Conservation (phyloP, 768 basidiomycete species). For the Boletus bicolor region DNA sequence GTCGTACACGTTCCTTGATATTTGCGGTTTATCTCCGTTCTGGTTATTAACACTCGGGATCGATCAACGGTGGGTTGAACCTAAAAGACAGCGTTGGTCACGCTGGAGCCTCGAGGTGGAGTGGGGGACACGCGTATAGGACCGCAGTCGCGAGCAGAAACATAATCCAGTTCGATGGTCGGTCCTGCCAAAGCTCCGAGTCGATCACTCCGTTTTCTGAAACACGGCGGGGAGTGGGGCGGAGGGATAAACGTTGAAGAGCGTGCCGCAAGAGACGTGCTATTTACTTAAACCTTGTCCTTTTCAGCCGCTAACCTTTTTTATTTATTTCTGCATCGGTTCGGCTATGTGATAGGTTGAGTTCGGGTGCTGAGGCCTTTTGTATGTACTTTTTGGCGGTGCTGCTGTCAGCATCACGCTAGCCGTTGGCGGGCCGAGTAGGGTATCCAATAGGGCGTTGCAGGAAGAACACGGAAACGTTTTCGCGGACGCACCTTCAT, state of each 20-base stretch:
- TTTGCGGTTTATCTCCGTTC: slow-evolving; percentile 4
- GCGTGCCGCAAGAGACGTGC: neutral
- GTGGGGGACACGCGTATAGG: too few relatives aligned
- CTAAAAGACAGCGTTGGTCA: slow-evolving; percentile 1
- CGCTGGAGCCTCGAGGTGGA: slow-evolving; percentile 3
- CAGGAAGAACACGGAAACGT: neutral
- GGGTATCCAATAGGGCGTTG: neutral
- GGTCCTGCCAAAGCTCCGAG: slow-evolving; percentile 2
- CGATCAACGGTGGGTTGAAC: neutral
- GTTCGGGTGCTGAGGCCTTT: neutral
- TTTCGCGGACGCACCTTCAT: neutral
- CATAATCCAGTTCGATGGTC: neutral
- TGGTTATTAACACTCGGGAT: neutral
- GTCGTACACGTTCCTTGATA: neutral
- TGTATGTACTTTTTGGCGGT: neutral
- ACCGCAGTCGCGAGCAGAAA: neutral
- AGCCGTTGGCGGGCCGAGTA: neutral
- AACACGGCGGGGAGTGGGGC: neutral
- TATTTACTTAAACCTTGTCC: neutral
- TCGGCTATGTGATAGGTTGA: neutral
- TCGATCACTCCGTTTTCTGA: neutral
- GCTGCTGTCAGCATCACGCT: neutral
- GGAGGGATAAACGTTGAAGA: neutral
- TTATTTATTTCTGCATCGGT: neutral
- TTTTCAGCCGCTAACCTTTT: neutral